These are phyloP conservation scores for Goffeauzyma gilvescens DNA, from an alignment of 768 basidiomycete species.

Conservation along the genomic window DNA sequence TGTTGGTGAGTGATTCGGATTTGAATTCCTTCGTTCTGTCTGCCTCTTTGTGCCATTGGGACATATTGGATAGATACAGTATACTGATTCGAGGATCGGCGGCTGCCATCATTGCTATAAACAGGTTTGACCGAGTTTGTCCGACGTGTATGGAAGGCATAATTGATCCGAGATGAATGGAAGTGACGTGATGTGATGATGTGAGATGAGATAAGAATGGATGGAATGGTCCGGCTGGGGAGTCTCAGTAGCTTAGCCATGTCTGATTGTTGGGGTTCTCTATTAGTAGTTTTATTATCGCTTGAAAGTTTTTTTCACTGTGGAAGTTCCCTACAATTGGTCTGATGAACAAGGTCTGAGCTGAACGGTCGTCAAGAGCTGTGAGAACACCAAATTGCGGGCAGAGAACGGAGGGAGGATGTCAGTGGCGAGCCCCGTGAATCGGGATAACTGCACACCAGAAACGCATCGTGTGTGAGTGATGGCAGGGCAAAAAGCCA, in stretches of 20 bases:
- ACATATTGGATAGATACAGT: background rate
- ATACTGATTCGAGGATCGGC: background rate
- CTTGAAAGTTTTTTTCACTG: background rate
- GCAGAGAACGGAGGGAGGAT: no score
- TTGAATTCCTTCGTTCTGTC: background rate
- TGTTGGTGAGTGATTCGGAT: conserved; percentile 48
- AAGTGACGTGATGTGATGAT: no score
- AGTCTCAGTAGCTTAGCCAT: background rate
- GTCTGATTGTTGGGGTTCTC: background rate
- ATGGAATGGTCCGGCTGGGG: background rate
- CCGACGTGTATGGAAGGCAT: conserved; percentile 65
- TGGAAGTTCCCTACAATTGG: no score
- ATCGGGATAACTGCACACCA: no score
- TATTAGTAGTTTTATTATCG: background rate
- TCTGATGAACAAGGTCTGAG: no score
- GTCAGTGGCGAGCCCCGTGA: no score
- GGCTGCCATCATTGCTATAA: background rate
- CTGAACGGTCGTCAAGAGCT: no score
- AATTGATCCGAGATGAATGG: conserved; percentile 7
- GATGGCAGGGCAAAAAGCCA: no score
- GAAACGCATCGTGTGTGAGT: no score
- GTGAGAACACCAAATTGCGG: no score
- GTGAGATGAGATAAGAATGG: background rate
- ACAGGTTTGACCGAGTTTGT: conserved; percentile 72
- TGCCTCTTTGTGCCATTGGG: conserved; percentile 11